A percentile compares a stretch with the other conserved stretches of the same genome.
Conservation (phyloP, 192 early-diverging fungal genomes). For the Coemansia sp. region DNA sequence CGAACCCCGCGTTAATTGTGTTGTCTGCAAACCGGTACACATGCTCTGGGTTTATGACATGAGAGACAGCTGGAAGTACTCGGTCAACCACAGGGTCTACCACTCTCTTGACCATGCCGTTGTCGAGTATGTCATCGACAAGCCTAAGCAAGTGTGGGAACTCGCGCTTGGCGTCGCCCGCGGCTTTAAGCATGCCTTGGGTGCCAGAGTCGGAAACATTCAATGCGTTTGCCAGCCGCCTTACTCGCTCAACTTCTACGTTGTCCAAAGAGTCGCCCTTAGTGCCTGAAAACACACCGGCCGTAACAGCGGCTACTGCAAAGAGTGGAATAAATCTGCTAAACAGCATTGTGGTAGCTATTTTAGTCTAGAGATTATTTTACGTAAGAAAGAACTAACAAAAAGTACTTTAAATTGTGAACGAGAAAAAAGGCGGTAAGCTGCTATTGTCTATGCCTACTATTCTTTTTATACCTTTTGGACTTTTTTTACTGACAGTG, state of each 20-base stretch:
- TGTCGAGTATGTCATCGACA: slow-evolving; percentile 45
- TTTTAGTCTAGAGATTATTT: neutral
- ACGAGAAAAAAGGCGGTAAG: neutral
- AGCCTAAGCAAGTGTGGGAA: slow-evolving; percentile 48
- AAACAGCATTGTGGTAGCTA: neutral
- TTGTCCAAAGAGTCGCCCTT: slow-evolving; percentile 25
- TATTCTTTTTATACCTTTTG: neutral
- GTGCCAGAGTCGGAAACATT: slow-evolving; percentile 52
- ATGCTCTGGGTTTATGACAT: slow-evolving; percentile 48
- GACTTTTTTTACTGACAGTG: neutral
- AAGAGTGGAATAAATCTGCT: slow-evolving; percentile 1
- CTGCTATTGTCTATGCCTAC: neutral
- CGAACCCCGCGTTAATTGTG: slow-evolving; percentile 50
- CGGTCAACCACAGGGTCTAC: slow-evolving; percentile 50
- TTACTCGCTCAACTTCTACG: slow-evolving; percentile 45
- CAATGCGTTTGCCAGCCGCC: slow-evolving; percentile 45
- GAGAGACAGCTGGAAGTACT: slow-evolving; percentile 42
- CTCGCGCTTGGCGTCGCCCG: slow-evolving; percentile 47
- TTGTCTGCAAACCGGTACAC: slow-evolving; percentile 50
- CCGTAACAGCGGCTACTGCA: slow-evolving; percentile 2
- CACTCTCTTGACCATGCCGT: slow-evolving; percentile 45
- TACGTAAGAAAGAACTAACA: neutral
- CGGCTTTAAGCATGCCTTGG: slow-evolving; percentile 41
- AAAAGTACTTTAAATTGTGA: neutral
- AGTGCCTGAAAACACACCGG: neutral